Evolutionary conservation across 1,139 yeast genomes (phyloP).

Genomic region (Geotrichum citri-aurantii): DNA sequence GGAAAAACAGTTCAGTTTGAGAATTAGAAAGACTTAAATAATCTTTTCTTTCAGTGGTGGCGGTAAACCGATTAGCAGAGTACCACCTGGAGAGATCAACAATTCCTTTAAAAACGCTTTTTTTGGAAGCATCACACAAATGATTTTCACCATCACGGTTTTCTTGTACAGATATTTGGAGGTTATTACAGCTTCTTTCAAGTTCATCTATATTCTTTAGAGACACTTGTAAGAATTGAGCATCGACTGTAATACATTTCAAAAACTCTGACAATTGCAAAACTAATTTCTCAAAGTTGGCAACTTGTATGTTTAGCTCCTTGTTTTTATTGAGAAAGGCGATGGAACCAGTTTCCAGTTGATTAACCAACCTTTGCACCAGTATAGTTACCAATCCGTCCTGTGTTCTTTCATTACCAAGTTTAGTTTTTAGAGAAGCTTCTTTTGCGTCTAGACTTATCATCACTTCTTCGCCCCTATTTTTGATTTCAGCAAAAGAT

Average conservation of each 20-base stretch:
- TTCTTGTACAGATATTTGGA: too few species aligned
- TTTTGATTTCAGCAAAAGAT: not conserved
- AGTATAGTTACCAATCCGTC: not conserved
- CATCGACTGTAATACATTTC: not conserved
- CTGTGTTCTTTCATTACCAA: not conserved
- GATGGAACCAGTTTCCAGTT: not conserved
- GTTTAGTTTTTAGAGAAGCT: not conserved
- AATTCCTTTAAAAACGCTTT: too few species aligned
- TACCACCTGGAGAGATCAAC: too few species aligned
- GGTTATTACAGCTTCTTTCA: too few species aligned
- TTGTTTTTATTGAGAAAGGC: not conserved
- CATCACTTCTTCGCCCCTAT: not conserved
- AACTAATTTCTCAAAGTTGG: not conserved
- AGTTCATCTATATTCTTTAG: not conserved
- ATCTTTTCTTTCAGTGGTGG: not conserved
- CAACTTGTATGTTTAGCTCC: not conserved
- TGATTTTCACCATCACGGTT: too few species aligned
- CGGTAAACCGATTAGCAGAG: too few species aligned
- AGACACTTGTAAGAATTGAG: not conserved
- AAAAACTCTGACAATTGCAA: not conserved
- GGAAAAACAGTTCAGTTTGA: not conserved
- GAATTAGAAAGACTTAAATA: not conserved
- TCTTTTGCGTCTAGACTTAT: not conserved
- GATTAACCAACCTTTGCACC: not conserved
- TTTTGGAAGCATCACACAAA: too few species aligned